Evolutionary conservation across 805 yeast species (phyloP).

Genomic region (Ogataea glucozyma): DNA sequence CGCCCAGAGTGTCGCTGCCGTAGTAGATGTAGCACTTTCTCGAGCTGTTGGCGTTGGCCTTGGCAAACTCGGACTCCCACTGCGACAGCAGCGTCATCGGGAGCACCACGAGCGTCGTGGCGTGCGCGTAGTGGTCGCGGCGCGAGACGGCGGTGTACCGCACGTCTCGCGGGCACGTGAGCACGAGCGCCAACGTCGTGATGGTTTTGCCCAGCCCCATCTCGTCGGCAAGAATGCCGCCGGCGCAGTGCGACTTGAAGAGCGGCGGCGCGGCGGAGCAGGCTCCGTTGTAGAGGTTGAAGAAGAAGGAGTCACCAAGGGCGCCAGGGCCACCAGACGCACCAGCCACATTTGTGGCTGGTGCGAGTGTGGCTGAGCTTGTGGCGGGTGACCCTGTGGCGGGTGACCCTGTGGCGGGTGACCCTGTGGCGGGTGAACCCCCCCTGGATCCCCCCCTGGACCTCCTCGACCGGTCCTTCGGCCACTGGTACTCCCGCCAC

Average conservation of each 20-base stretch:
- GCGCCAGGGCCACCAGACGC: no score
- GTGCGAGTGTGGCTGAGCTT: no score
- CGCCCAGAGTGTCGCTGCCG: constrained; percentile 59
- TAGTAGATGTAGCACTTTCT: constrained; percentile 64
- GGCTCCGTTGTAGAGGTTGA: constrained; percentile 78
- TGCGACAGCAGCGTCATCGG: constrained; percentile 92
- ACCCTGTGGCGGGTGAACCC: no score
- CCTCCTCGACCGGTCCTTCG: constrained; percentile 43
- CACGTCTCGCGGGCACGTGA: constrained; percentile 60
- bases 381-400: no score
- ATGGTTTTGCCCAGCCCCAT: constrained; percentile 97
- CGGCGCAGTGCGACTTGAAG: constrained; percentile 58
- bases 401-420: no score
- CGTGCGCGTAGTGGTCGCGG: constrained; percentile 53
- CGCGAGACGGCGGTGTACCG: constrained; percentile 15
- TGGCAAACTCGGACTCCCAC: constrained; percentile 81
- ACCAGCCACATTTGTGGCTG: no score
- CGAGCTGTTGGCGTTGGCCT: constrained; percentile 49
- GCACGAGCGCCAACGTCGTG: constrained; percentile 72
- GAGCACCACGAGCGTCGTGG: constrained; percentile 75
- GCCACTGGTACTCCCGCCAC: constrained; percentile 83
- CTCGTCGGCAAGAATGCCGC: constrained; percentile 93
- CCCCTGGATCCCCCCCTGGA: no score
- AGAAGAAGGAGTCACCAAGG: constrained; percentile 57
- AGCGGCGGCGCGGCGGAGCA: constrained; percentile 68